These are phyloP conservation scores for Asclepias syriaca DNA, from an alignment of 257 asterid species.

Conservation along the genomic window DNA sequence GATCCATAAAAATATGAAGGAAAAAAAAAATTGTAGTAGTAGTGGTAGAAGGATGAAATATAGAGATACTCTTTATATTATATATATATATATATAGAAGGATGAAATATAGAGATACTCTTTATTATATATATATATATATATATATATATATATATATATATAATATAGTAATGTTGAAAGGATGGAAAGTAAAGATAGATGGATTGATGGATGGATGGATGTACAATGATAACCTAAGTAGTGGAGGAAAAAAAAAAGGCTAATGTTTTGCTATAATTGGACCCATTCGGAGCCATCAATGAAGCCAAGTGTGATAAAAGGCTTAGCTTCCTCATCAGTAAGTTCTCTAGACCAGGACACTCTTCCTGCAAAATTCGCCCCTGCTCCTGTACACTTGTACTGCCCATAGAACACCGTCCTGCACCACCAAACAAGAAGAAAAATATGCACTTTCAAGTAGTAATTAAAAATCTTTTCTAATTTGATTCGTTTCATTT, in stretches of 20 bases:
- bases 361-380: slow-evolving; percentile 87
- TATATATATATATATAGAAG: no score
- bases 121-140: no score
- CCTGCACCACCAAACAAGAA: slow-evolving; percentile 36
- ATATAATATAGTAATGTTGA: no score
- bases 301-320: slow-evolving; percentile 69
- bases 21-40: no score
- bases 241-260: no score
- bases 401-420: slow-evolving; percentile 95
- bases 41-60: neutral
- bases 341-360: slow-evolving; percentile 91
- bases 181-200: neutral
- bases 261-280: slow-evolving; percentile 13
- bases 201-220: slow-evolving; percentile 2
- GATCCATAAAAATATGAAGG: no score
- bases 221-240: neutral
- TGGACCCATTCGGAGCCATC: slow-evolving; percentile 92
- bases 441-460: neutral
- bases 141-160: no score
- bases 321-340: slow-evolving; percentile 89
- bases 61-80: no score
- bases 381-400: slow-evolving; percentile 86
- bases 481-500: neutral
- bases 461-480: neutral
- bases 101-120: no score